Conservation (phyloP, 495 filamentous ascomycete genomes). For the Talaromyces thailandensis region DNA sequence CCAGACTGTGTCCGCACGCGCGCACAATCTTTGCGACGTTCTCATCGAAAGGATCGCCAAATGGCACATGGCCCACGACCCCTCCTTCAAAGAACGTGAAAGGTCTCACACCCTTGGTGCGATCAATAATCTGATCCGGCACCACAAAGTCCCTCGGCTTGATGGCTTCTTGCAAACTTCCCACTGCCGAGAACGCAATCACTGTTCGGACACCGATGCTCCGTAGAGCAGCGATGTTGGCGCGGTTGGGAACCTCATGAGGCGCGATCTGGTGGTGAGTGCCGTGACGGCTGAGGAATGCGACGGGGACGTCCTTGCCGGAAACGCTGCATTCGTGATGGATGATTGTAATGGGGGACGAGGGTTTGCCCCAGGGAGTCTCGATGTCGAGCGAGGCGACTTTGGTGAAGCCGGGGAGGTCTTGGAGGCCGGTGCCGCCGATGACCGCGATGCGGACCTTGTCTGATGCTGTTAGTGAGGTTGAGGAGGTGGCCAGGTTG, state of each 20-base stretch:
- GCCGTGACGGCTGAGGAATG: slow-evolving; percentile 92
- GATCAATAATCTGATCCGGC: slow-evolving; percentile 93
- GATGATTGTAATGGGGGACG: slow-evolving; percentile 83
- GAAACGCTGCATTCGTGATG: slow-evolving; percentile 60
- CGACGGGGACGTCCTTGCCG: slow-evolving; percentile 57
- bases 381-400: slow-evolving; percentile 60
- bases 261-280: slow-evolving; percentile 80
- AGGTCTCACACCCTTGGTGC: slow-evolving; percentile 86
- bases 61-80: slow-evolving; percentile 87
- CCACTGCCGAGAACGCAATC: slow-evolving; percentile 93
- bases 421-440: slow-evolving; percentile 82
- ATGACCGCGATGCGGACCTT: slow-evolving; percentile 90
- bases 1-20: slow-evolving; percentile 62
- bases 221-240: slow-evolving; percentile 92
- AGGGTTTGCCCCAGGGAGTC: slow-evolving; percentile 91
- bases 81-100: slow-evolving; percentile 96
- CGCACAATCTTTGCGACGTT: slow-evolving; percentile 61
- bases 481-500: background rate
- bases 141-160: slow-evolving; percentile 93
- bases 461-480: slow-evolving; percentile 34
- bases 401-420: slow-evolving; percentile 66
- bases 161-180: slow-evolving; percentile 83
- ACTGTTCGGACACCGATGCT: slow-evolving; percentile 79
- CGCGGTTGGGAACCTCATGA: slow-evolving; percentile 81
- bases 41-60: slow-evolving; percentile 90